A percentile compares a stretch with the other conserved stretches of the same genome.
Evolutionary conservation across 176 grass and related monocot genomes (phyloP).

Genomic region (Bolboschoenus planiculmis): DNA sequence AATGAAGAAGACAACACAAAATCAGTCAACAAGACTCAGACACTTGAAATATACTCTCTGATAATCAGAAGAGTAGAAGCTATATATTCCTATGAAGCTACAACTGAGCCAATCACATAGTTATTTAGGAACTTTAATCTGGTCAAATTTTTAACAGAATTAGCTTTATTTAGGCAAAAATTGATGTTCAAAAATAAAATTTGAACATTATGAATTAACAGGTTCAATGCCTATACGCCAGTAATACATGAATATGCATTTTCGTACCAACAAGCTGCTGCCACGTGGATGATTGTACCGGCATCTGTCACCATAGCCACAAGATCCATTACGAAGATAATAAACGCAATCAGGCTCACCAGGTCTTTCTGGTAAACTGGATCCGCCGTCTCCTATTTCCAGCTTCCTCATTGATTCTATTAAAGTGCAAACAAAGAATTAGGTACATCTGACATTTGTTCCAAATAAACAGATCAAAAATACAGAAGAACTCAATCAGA

Average conservation of each 20-base stretch:
- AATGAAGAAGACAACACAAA: constrained; percentile 15
- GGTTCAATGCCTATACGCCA: background rate
- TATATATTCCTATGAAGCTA: background rate
- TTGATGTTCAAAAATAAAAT: background rate
- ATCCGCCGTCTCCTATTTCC: constrained; percentile 47
- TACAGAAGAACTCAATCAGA: background rate
- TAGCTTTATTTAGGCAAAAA: background rate
- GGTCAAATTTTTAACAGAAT: background rate
- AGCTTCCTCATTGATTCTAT: constrained; percentile 78
- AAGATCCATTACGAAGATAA: constrained; percentile 81
- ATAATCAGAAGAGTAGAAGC: background rate
- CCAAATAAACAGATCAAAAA: background rate
- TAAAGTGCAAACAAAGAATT: background rate
- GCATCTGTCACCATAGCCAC: constrained; percentile 80
- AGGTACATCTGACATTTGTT: background rate
- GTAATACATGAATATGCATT: background rate
- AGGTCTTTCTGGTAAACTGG: constrained; percentile 60
- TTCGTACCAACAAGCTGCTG: constrained; percentile 41
- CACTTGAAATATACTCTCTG: background rate
- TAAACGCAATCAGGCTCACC: constrained; percentile 72
- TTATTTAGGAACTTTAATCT: background rate
- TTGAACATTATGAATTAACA: background rate
- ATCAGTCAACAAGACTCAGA: background rate
- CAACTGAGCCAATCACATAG: background rate
- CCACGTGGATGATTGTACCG: constrained; percentile 92